Percentiles rank a stretch among this genome's conserved stretches.
Evolutionary conservation across 2,329 filamentous ascomycete species (phyloP).

Genomic region (Sclerotinia borealis): DNA sequence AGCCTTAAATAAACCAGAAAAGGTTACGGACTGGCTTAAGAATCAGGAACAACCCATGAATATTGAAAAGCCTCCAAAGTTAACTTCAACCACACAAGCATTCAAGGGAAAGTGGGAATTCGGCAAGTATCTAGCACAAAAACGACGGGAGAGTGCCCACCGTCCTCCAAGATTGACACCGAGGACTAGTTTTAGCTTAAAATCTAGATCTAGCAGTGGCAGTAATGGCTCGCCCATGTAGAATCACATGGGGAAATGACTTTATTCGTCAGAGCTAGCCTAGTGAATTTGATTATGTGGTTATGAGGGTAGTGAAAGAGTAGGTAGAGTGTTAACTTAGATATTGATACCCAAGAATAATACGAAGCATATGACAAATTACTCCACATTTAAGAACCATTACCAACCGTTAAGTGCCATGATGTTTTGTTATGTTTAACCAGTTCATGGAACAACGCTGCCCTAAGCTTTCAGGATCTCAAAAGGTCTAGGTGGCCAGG

Average conservation of each 20-base stretch:
- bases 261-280: not conserved
- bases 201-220: not conserved
- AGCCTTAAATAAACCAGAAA: not conserved
- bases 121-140: constrained; percentile 9
- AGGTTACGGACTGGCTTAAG: not conserved
- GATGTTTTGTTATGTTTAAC: not conserved
- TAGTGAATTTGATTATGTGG: not conserved
- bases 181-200: constrained; percentile 4
- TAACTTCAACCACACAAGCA: not conserved
- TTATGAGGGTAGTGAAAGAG: not conserved
- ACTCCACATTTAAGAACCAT: not conserved
- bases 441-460: not conserved
- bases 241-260: not conserved
- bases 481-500: not conserved
- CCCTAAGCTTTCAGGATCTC: not conserved
- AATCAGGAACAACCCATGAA: not conserved
- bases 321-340: not conserved
- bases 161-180: not conserved
- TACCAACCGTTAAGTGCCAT: not conserved
- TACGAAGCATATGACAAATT: not conserved
- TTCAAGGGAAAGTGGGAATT: constrained; percentile 1
- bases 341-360: not conserved
- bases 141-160: not conserved
- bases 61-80: not conserved
- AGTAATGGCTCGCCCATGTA: not conserved